Evolutionary conservation across 2,329 filamentous ascomycete species (phyloP).

Genomic region (Sodiomyces alkalinus): DNA sequence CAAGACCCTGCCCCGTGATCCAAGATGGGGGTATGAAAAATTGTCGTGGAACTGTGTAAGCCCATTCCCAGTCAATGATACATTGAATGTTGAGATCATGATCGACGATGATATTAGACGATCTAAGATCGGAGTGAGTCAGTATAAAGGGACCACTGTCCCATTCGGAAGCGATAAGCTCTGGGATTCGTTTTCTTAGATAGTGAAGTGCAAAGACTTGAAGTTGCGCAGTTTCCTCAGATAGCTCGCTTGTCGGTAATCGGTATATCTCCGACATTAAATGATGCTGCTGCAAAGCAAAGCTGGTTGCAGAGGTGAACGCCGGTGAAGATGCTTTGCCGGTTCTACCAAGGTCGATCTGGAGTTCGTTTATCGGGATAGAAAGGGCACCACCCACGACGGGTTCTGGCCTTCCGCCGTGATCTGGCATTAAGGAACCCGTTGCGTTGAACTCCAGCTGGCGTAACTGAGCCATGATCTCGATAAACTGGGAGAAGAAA

Average conservation of each 20-base stretch:
- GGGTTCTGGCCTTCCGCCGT: conserved; percentile 4
- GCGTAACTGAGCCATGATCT: conserved; percentile 11
- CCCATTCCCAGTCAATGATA: conserved; percentile 16
- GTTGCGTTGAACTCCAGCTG: conserved; percentile 9
- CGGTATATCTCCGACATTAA: conserved; percentile 4
- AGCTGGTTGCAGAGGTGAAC: conserved; percentile 1
- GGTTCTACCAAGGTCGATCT: too few species aligned
- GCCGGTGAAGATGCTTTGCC: not conserved
- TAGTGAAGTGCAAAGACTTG: conserved; percentile 8
- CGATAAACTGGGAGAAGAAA: conserved; percentile 12
- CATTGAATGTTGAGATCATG: conserved; percentile 8
- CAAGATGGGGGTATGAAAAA: conserved; percentile 9
- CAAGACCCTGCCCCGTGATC: conserved; percentile 8
- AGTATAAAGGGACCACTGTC: conserved; percentile 10
- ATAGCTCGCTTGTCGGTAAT: conserved; percentile 3
- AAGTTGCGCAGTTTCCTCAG: conserved; percentile 3
- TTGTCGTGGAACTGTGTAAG: conserved; percentile 6
- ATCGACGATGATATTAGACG: conserved; percentile 13
- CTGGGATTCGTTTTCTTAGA: conserved; percentile 6
- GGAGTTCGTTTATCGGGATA: too few species aligned
- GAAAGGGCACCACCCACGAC: conserved; percentile 10
- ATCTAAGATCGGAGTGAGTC: conserved; percentile 10
- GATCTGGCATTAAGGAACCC: conserved; percentile 13
- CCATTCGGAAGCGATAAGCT: conserved; percentile 5
- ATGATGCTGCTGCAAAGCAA: conserved; percentile 5